Conservation (phyloP, 768 basidiomycete genomes). For the Kwoniella dejecticola region DNA sequence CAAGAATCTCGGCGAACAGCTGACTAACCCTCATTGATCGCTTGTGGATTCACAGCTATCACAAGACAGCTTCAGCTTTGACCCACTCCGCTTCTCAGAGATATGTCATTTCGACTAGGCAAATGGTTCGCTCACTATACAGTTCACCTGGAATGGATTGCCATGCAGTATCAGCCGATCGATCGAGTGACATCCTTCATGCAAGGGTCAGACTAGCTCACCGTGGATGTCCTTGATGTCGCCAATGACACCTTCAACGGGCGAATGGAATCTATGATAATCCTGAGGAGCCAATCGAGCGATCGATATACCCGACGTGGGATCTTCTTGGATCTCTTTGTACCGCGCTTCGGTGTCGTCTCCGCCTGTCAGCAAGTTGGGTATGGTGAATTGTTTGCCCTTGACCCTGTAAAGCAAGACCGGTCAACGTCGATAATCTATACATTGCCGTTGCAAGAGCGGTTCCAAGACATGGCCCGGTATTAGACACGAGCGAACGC, state of each 20-base stretch:
- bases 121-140: slow-evolving; percentile 52
- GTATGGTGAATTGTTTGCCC: slow-evolving; percentile 70
- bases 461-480: too few species aligned
- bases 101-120: too few species aligned
- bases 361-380: slow-evolving; percentile 62
- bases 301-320: slow-evolving; percentile 61
- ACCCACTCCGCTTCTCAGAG: too few species aligned
- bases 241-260: slow-evolving; percentile 63
- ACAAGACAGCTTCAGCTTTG: neutral
- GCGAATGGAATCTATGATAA: slow-evolving; percentile 78
- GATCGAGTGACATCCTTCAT: neutral
- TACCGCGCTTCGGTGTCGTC: slow-evolving; percentile 56
- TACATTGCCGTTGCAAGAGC: too few species aligned
- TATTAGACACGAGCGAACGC: too few species aligned
- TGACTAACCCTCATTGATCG: slow-evolving; percentile 66
- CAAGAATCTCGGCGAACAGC: slow-evolving; percentile 59
- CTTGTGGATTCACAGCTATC: slow-evolving; percentile 71
- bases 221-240: slow-evolving; percentile 52
- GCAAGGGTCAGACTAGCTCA: too few species aligned
- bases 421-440: too few species aligned
- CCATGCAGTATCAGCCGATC: neutral
- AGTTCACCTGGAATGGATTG: slow-evolving; percentile 36
- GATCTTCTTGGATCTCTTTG: slow-evolving; percentile 49
- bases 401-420: slow-evolving; percentile 61
- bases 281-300: slow-evolving; percentile 78